Evolutionary conservation across 176 grass and related monocot species (phyloP).

Genomic region (Avena eriantha): DNA sequence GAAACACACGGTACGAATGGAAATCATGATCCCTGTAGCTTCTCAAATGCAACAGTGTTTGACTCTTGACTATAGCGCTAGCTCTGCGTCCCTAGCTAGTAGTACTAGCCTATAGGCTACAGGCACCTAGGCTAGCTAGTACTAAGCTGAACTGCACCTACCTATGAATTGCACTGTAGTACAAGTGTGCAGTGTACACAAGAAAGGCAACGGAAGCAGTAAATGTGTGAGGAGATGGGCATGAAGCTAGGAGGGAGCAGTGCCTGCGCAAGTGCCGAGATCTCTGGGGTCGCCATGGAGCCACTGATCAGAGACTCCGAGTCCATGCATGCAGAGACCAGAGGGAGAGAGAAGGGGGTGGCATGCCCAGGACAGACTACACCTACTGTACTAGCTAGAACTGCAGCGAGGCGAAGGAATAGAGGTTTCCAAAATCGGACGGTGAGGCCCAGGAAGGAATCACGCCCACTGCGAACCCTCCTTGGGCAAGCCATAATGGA

Average conservation of each 20-base stretch:
- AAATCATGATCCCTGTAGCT: slow-evolving; percentile 31
- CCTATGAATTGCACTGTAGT: slow-evolving; percentile 49
- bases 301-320: neutral
- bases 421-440: slow-evolving; percentile 75
- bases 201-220: slow-evolving; percentile 32
- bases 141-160: slow-evolving; percentile 45
- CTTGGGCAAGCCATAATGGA: slow-evolving; percentile 62
- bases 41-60: neutral
- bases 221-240: slow-evolving; percentile 44
- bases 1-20: neutral
- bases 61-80: slow-evolving; percentile 9
- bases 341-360: slow-evolving; percentile 25
- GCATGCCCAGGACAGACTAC: slow-evolving; percentile 40
- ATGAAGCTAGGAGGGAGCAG: slow-evolving; percentile 30
- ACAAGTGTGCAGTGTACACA: slow-evolving; percentile 20
- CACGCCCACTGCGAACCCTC: slow-evolving; percentile 53
- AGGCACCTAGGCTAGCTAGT: neutral
- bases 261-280: slow-evolving; percentile 37
- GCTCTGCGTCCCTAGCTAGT: neutral
- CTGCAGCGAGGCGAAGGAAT: slow-evolving; percentile 51
- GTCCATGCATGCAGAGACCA: slow-evolving; percentile 12
- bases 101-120: neutral
- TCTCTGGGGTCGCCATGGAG: slow-evolving; percentile 24
- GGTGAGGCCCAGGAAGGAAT: slow-evolving; percentile 63
- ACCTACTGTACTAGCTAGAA: slow-evolving; percentile 38